Conservation (phyloP, 148 eudicot species). For the Cornus florida region DNA sequence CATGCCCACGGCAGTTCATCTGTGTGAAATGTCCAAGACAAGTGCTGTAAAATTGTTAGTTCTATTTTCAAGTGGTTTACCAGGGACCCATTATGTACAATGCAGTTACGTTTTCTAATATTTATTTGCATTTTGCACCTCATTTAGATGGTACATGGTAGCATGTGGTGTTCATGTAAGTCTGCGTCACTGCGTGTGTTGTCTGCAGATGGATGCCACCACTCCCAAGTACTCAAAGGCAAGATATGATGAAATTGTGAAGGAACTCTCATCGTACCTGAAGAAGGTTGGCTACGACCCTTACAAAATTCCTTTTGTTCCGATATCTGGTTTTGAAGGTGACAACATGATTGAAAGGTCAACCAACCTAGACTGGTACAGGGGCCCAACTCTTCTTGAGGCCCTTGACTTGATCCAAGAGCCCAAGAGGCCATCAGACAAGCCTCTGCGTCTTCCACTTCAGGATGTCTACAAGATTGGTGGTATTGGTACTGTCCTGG, state of each 20-base stretch:
- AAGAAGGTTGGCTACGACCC: constrained; percentile 24
- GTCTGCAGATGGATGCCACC: constrained; percentile 13
- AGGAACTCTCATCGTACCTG: constrained; percentile 21
- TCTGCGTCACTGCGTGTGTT: background rate
- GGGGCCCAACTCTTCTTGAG: background rate
- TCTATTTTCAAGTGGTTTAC: too few species aligned
- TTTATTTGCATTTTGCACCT: too few species aligned
- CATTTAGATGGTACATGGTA: too few species aligned
- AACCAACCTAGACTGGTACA: constrained; percentile 18
- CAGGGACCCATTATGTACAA: too few species aligned
- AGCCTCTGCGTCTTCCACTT: too few species aligned
- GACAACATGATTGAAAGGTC: constrained; percentile 8
- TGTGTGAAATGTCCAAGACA: too few species aligned
- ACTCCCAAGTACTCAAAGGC: constrained; percentile 2
- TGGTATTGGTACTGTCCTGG: constrained; percentile 15
- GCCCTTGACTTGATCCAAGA: constrained; percentile 12
- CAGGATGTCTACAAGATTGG: constrained; percentile 12
- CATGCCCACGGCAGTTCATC: too few species aligned
- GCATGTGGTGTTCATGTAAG: too few species aligned
- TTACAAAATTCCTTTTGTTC: background rate
- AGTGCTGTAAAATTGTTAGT: too few species aligned
- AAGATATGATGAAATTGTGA: constrained; percentile 21
- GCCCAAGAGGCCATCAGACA: constrained; percentile 15
- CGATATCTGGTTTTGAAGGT: too few species aligned
- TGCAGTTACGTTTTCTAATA: too few species aligned